Percentiles rank a stretch among this genome's conserved stretches.
phyloP scores from a whole-genome alignment of 148 eudicot genomes.

The Beta vulgaris region DNA sequence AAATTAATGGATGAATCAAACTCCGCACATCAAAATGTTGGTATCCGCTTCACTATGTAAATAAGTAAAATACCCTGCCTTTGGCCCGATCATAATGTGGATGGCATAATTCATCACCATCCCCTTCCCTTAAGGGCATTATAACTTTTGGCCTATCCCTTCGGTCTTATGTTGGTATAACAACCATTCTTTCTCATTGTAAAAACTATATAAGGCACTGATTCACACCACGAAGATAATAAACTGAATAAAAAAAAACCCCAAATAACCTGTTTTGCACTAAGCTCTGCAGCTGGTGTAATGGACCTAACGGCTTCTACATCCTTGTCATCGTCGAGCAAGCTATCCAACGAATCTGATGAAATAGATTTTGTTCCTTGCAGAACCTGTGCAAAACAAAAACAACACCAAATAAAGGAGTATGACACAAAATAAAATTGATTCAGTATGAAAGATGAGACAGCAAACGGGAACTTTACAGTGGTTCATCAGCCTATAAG shows the following conservation, averaged over 20 bases:
- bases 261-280: constrained; percentile 62
- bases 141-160: not conserved
- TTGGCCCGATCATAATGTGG: not conserved
- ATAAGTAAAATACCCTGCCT: not conserved
- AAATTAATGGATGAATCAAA: too few species aligned
- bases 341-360: constrained; percentile 70
- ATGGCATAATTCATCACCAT: not conserved
- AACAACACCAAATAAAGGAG: constrained; percentile 11
- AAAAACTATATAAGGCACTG: not conserved
- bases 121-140: not conserved
- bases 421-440: not conserved
- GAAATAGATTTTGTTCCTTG: constrained; percentile 45
- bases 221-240: not conserved
- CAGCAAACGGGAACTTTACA: not conserved
- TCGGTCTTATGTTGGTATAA: not conserved
- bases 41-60: not conserved
- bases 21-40: not conserved
- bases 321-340: constrained; percentile 59
- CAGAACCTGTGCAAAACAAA: constrained; percentile 40
- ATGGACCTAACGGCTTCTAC: constrained; percentile 30
- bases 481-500: constrained; percentile 5
- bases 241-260: not conserved
- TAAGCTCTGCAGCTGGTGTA: constrained; percentile 24
- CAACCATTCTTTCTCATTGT: not conserved
- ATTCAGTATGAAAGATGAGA: not conserved